Evolutionary conservation across 352 stramenopile species (phyloP).

Genomic region (Peronospora tabacina): DNA sequence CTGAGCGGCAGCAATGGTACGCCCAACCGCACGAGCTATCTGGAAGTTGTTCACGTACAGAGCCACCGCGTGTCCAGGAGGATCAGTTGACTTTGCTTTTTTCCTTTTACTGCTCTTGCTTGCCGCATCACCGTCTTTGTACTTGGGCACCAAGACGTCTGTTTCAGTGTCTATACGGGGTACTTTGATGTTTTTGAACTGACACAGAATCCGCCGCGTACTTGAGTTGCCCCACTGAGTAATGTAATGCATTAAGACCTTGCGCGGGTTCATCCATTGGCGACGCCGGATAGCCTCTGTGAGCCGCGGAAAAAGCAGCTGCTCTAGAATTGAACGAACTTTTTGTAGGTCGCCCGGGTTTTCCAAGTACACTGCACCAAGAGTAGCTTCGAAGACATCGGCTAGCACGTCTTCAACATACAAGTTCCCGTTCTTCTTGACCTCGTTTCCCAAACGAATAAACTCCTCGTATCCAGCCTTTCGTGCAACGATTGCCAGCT

Average conservation of each 20-base stretch:
- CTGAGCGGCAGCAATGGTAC: conserved; percentile 62
- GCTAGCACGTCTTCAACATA: conserved; percentile 73
- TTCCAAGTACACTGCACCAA: conserved; percentile 73
- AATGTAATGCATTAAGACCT: conserved; percentile 61
- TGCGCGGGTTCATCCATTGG: conserved; percentile 79
- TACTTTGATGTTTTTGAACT: conserved; percentile 45
- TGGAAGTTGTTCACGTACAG: conserved; percentile 62
- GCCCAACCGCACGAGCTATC: conserved; percentile 49
- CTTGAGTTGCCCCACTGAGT: conserved; percentile 39
- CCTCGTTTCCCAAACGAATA: conserved; percentile 56
- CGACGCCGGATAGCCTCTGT: conserved; percentile 65
- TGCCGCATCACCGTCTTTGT: conserved; percentile 7
- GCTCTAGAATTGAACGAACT: conserved; percentile 58
- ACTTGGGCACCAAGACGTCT: conserved; percentile 25
- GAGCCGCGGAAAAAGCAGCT: conserved; percentile 54
- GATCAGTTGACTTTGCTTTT: conserved; percentile 17
- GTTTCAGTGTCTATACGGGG: conserved; percentile 1
- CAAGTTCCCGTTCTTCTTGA: conserved; percentile 50
- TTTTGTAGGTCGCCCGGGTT: conserved; percentile 46
- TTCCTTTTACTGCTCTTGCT: conserved; percentile 21
- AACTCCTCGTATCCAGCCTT: conserved; percentile 61
- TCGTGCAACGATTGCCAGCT: conserved; percentile 51
- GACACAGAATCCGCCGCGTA: conserved; percentile 30
- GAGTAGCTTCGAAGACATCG: conserved; percentile 70
- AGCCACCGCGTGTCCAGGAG: conserved; percentile 43